Evolutionary conservation across 768 basidiomycete species (phyloP).

Genomic region (Suillus cothurnatus): DNA sequence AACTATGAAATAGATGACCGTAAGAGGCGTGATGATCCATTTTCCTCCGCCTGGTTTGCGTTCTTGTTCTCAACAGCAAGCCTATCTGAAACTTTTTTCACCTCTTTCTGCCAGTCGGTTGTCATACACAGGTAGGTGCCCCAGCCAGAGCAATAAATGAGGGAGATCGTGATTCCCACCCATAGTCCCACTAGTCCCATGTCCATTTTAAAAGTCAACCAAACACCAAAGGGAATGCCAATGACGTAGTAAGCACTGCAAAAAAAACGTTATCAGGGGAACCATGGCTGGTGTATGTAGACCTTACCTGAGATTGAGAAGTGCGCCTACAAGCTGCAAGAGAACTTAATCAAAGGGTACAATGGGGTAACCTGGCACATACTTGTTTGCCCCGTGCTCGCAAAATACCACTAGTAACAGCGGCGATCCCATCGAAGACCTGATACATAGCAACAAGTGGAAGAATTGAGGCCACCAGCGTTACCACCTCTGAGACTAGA

Average conservation of each 20-base stretch:
- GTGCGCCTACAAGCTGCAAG: constrained; percentile 66
- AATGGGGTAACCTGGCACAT: constrained; percentile 7
- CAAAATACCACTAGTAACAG: constrained; percentile 74
- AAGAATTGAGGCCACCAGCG: constrained; percentile 60
- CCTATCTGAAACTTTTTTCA: constrained; percentile 58
- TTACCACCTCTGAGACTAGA: constrained; percentile 42
- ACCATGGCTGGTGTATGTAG: neutral
- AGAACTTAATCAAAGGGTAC: neutral
- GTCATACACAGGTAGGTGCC: constrained; percentile 55
- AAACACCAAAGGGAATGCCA: constrained; percentile 83
- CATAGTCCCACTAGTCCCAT: constrained; percentile 77
- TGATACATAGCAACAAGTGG: constrained; percentile 81
- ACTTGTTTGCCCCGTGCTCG: constrained; percentile 82
- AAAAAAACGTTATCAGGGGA: constrained; percentile 8
- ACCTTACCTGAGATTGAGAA: constrained; percentile 71
- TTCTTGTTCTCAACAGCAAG: constrained; percentile 43
- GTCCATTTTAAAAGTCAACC: constrained; percentile 63
- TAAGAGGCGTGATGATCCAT: neutral
- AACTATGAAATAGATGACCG: too few species aligned
- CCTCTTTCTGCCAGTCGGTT: constrained; percentile 74
- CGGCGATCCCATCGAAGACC: constrained; percentile 78
- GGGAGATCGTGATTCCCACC: constrained; percentile 75
- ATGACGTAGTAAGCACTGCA: constrained; percentile 72
- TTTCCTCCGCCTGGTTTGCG: too few species aligned
- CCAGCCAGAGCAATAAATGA: constrained; percentile 57